Conservation (phyloP, 176 grass and related monocot species). For the Rhynchospora pubera region DNA sequence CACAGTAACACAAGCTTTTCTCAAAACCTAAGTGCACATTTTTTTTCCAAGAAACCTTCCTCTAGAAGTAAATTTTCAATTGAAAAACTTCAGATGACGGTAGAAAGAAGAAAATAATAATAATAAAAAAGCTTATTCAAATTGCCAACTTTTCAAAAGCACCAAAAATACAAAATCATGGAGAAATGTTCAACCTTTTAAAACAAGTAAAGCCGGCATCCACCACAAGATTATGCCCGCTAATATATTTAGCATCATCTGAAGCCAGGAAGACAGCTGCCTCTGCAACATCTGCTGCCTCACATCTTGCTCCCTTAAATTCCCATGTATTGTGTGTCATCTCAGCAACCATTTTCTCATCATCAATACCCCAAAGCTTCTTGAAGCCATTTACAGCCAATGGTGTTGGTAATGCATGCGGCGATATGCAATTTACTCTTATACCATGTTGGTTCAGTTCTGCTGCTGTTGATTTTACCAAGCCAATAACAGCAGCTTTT, state of each 20-base stretch:
- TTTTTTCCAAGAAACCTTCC: too few species aligned
- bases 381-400: neutral
- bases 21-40: too few species aligned
- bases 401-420: constrained; percentile 32
- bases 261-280: constrained; percentile 49
- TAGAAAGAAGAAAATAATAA: neutral
- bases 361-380: neutral
- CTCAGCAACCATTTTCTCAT: neutral
- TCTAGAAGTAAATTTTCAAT: neutral
- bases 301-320: constrained; percentile 18
- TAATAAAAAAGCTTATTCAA: too few species aligned
- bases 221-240: constrained; percentile 51
- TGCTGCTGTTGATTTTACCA: constrained; percentile 27
- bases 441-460: constrained; percentile 45
- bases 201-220: constrained; percentile 31
- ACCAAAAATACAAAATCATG: too few species aligned
- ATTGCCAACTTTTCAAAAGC: neutral
- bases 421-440: constrained; percentile 61
- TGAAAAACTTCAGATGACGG: too few species aligned
- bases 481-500: constrained; percentile 35
- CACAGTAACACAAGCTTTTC: too few species aligned
- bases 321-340: neutral
- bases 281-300: constrained; percentile 33
- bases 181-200: too few species aligned
- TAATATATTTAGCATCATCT: constrained; percentile 48